phyloP scores from a whole-genome alignment of 129 eudicot species.

The Oenanthe sinensis region DNA sequence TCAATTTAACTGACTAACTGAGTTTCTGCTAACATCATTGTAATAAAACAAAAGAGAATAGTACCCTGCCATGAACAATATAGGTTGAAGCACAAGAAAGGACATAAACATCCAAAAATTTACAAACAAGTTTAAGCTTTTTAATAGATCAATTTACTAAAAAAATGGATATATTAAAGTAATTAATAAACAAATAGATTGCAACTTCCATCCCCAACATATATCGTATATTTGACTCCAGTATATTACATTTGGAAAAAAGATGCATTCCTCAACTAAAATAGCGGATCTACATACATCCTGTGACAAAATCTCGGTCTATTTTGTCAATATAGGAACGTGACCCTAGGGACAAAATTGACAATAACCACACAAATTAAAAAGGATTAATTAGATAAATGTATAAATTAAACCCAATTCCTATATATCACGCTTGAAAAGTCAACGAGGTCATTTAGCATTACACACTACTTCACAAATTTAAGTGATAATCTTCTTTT shows the following conservation, averaged over 20 bases:
- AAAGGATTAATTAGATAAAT: background rate
- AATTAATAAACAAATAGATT: background rate
- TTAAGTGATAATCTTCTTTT: too few relatives aligned
- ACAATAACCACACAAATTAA: background rate
- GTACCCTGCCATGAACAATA: background rate
- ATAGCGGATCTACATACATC: background rate
- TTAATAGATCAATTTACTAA: background rate
- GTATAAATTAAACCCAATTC: background rate
- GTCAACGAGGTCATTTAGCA: background rate
- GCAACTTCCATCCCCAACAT: background rate
- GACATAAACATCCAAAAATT: background rate
- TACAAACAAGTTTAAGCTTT: background rate
- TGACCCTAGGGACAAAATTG: background rate
- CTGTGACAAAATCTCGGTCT: background rate
- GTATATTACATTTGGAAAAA: background rate
- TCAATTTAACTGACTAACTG: background rate
- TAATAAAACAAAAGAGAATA: background rate
- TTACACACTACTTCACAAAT: background rate
- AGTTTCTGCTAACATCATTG: background rate
- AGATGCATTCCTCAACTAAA: background rate
- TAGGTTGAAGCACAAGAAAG: background rate
- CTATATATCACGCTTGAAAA: background rate
- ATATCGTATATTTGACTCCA: background rate
- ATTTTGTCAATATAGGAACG: background rate
- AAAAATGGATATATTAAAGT: background rate